Percentiles rank a stretch among this genome's conserved stretches.
phyloP scores from a whole-genome alignment of 108 stramenopile species.

The Skeletonema menzelii region DNA sequence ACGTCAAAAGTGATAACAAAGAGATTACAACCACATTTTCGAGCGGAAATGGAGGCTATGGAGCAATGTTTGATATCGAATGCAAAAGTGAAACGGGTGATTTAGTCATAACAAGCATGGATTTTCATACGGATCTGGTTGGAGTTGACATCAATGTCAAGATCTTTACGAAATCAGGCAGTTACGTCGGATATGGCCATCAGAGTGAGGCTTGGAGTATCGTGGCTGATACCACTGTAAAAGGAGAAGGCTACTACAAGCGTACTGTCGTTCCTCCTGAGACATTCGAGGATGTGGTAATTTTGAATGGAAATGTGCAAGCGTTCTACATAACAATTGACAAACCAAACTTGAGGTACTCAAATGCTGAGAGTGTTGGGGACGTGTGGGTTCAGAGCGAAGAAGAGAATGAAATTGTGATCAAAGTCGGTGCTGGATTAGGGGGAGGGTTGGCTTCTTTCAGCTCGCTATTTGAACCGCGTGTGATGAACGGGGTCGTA shows the following conservation, averaged over 20 bases:
- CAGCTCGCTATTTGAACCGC: slow-evolving; percentile 1
- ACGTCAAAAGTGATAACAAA: not conserved
- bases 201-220: slow-evolving; percentile 3
- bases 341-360: slow-evolving; percentile 17
- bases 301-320: not conserved
- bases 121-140: slow-evolving; percentile 16
- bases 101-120: slow-evolving; percentile 10
- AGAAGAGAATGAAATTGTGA: not conserved
- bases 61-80: slow-evolving; percentile 18
- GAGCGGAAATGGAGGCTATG: slow-evolving; percentile 21
- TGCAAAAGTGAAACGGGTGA: slow-evolving; percentile 2
- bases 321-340: slow-evolving; percentile 26
- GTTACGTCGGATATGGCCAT: slow-evolving; percentile 2
- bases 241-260: slow-evolving; percentile 16
- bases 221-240: slow-evolving; percentile 17
- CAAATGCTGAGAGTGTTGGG: slow-evolving; percentile 13
- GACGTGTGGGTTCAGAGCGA: not conserved
- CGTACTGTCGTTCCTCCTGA: slow-evolving; percentile 11
- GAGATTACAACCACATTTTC: slow-evolving; percentile 12
- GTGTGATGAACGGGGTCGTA: slow-evolving; percentile 4
- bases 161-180: slow-evolving; percentile 17
- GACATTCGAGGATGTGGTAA: not conserved
- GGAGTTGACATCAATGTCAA: slow-evolving; percentile 11
- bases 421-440: slow-evolving; percentile 1
- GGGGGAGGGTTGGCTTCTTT: not conserved